A percentile compares a stretch with the other conserved stretches of the same genome.
phyloP scores from a whole-genome alignment of 2,329 filamentous ascomycete genomes.

The Orbilia javanica region DNA sequence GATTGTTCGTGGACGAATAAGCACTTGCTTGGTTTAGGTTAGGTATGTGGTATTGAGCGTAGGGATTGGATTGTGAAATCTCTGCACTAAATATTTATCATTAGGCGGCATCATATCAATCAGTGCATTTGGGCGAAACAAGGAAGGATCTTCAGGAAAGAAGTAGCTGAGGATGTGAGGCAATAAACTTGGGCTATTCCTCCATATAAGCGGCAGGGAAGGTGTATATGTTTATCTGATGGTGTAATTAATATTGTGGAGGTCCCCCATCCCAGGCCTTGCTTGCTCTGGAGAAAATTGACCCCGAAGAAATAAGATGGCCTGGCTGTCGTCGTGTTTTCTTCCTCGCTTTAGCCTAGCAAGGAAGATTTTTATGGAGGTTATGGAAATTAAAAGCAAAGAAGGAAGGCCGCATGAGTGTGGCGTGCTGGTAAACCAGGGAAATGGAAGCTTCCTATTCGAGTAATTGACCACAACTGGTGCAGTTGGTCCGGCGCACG shows the following conservation, averaged over 20 bases:
- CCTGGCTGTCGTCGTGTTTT: conserved; percentile 21
- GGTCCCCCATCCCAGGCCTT: conserved; percentile 4
- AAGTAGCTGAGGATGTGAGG: conserved; percentile 39
- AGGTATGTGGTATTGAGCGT: conserved; percentile 27
- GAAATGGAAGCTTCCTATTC: conserved; percentile 52
- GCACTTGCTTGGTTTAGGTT: conserved; percentile 52
- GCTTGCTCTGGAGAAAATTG: conserved; percentile 16
- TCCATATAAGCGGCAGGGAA: conserved; percentile 34
- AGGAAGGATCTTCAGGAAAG: conserved; percentile 48
- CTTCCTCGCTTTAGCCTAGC: conserved; percentile 25
- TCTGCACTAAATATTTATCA: conserved; percentile 39
- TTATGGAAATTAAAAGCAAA: conserved; percentile 53
- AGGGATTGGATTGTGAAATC: conserved; percentile 30
- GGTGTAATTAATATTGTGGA: conserved; percentile 39
- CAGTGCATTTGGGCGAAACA: conserved; percentile 28
- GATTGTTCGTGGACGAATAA: conserved; percentile 14
- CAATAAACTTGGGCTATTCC: conserved; percentile 29
- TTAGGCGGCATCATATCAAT: conserved; percentile 47
- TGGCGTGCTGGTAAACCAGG: conserved; percentile 37
- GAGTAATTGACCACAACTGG: conserved; percentile 21
- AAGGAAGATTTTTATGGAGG: conserved; percentile 39
- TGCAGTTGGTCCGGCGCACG: conserved; percentile 7
- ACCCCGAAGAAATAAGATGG: conserved; percentile 33
- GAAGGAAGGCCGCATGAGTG: conserved; percentile 50
- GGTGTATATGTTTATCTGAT: conserved; percentile 21